These are phyloP conservation scores for Candida ficus DNA, from an alignment of 805 yeast species.

Conservation along the genomic window DNA sequence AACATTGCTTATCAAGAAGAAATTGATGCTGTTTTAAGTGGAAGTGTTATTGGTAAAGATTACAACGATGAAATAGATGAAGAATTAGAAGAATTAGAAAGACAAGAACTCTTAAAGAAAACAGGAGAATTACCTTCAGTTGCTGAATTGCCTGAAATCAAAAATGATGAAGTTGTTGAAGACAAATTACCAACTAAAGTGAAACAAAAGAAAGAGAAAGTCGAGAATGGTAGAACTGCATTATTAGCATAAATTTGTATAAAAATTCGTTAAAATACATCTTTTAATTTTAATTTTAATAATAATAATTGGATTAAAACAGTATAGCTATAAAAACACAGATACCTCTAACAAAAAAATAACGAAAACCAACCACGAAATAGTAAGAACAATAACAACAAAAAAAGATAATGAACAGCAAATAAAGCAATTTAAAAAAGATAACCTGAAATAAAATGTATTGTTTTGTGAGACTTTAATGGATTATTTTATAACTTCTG, in stretches of 20 bases:
- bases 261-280: too few relatives aligned
- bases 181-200: neutral
- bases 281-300: too few relatives aligned
- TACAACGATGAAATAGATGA: conserved; percentile 91
- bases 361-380: neutral
- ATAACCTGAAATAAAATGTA: too few relatives aligned
- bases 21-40: conserved; percentile 47
- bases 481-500: too few relatives aligned
- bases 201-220: neutral
- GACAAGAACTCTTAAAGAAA: conserved; percentile 55
- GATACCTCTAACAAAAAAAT: neutral
- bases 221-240: conserved; percentile 3
- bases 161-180: neutral
- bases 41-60: conserved; percentile 29
- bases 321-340: neutral
- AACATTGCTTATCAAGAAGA: conserved; percentile 77
- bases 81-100: conserved; percentile 83
- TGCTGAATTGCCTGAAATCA: conserved; percentile 5
- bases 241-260: neutral
- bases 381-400: neutral
- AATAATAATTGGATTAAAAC: neutral
- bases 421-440: too few relatives aligned
- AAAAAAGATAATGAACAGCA: neutral
- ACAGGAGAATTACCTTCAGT: conserved; percentile 1
- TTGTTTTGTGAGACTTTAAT: too few relatives aligned